phyloP scores from a whole-genome alignment of 2,329 filamentous ascomycete species.

The Blastomyces percursus region DNA sequence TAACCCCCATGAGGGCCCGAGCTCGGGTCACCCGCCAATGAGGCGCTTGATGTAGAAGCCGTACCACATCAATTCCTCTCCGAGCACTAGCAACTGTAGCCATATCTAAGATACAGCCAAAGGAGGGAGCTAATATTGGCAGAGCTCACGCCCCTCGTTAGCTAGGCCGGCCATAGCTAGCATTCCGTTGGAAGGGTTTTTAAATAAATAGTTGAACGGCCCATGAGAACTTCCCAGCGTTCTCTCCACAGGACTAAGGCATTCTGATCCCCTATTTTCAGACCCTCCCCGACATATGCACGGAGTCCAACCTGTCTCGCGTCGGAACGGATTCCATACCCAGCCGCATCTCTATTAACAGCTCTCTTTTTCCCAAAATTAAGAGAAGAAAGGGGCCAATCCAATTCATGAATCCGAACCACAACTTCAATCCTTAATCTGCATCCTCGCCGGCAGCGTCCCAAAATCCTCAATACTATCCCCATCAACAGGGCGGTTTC shows the following conservation, averaged over 20 bases:
- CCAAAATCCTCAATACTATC: constrained; percentile 36
- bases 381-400: not conserved
- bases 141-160: not conserved
- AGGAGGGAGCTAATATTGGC: not conserved
- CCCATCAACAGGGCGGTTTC: constrained; percentile 19
- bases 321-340: not conserved
- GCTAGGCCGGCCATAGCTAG: not conserved
- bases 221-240: not conserved
- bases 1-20: not conserved
- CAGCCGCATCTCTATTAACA: not conserved
- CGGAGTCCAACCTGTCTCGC: not conserved
- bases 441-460: constrained; percentile 29
- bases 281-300: not conserved
- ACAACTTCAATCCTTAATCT: constrained; percentile 7
- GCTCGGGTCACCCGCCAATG: not conserved
- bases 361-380: not conserved
- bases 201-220: not conserved
- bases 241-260: not conserved
- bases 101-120: not conserved
- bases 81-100: not conserved
- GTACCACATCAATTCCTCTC: not conserved
- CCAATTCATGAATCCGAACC: not conserved
- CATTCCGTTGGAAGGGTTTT: not conserved
- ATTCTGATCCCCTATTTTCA: not conserved
- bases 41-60: not conserved